Base-by-base conservation (phyloP, 1,284 basidiomycete species). In the Sporisorium exsertum region DNA sequence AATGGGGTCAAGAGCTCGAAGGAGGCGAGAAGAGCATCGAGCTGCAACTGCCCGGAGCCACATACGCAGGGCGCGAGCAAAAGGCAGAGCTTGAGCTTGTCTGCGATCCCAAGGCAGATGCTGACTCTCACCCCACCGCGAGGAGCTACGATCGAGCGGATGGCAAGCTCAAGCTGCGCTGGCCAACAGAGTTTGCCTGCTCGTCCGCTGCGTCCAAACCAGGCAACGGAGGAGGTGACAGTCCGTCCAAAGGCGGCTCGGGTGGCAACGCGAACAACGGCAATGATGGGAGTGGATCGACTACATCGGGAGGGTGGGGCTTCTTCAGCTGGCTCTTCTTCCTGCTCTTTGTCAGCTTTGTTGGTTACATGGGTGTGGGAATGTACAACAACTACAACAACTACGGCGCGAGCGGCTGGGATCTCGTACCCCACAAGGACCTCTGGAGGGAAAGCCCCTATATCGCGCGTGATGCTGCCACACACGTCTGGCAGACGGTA, bases 371-470 rank as follows among this genome's bases (percentile, higher is more conserved):
- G 66, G 76, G 58, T 7, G 49, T 70, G 0, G 80, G 80, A 10
- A 75, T 80, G 56, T 81, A 79, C 76, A 66, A 71, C 58, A 83
- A 83, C 63, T 79, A 81, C 56, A 78, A 66, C 59, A 75, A 81
- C 29, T 83, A 81, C 52, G 81, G 81, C 15, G 79, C 80, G 0
- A 76, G 55, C 32, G 81, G 81, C 13, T 83, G 81, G 81, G 81
- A 83, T 50, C 58, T 81, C 1, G 59, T 83, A 0, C 81, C 81
- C 7, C 74, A 83, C 58, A 75, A 79, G 45, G 77, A 81, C 56
- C 79, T 81, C 50, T 83, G 81, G 81, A 58, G 79, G 32, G 80
- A 83, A 40, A 62, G 67, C 33, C 81, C 81, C 2, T 80, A 75
- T 60, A 56, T 77, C 43, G 76, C 69, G 6, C 64, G 64, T 12